Evolutionary conservation across 139 green algal species (phyloP).

Genomic region (Volvox reticuliferus): DNA sequence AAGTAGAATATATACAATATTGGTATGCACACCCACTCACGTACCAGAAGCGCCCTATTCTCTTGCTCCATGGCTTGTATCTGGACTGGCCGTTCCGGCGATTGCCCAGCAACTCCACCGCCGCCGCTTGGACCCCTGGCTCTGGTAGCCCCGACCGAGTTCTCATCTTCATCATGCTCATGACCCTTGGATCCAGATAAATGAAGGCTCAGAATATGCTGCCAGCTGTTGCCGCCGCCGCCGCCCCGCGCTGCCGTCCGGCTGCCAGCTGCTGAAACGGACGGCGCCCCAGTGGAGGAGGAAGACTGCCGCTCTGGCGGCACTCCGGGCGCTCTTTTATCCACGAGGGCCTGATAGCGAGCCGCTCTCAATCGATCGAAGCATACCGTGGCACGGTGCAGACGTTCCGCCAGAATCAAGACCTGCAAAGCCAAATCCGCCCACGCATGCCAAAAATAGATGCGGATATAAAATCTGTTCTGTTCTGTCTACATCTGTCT

Average conservation of each 20-base stretch:
- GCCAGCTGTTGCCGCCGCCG: not conserved
- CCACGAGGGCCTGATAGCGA: constrained; percentile 72
- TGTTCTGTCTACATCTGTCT: too few species aligned
- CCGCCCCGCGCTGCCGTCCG: not conserved
- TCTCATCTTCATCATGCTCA: not conserved
- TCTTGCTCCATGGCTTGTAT: constrained; percentile 38
- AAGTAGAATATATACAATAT: too few species aligned
- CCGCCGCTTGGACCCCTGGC: not conserved
- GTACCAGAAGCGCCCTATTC: constrained; percentile 48
- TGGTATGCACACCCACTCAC: not conserved
- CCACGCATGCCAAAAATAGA: too few species aligned
- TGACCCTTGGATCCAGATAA: not conserved
- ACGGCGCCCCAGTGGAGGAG: not conserved
- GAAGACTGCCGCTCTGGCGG: constrained; percentile 12
- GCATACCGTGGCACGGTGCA: constrained; percentile 57
- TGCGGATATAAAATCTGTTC: too few species aligned
- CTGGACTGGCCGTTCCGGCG: constrained; percentile 46
- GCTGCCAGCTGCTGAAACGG: not conserved
- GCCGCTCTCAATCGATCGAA: constrained; percentile 79
- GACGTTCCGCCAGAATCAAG: constrained; percentile 81
- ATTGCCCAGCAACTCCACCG: not conserved
- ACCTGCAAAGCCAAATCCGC: constrained; percentile 60
- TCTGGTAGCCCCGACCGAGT: not conserved
- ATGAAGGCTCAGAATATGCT: not conserved
- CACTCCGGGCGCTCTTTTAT: constrained; percentile 38